A percentile compares a stretch with the other conserved stretches of the same genome.
Conservation (phyloP, 2,329 filamentous ascomycete species). For the Colletotrichum orchidophilum region DNA sequence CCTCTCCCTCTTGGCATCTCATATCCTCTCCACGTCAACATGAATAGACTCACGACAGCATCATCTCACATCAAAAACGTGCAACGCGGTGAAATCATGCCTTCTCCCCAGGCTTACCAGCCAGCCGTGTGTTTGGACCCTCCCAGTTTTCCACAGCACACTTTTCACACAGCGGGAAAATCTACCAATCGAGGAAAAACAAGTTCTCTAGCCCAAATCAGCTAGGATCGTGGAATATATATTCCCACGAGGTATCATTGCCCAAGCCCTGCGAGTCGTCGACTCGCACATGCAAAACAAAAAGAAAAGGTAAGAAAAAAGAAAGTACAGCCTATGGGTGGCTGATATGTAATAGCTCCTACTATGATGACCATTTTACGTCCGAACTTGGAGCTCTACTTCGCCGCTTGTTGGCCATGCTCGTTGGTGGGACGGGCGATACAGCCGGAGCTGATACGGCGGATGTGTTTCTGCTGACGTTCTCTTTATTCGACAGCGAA, state of each 20-base stretch:
- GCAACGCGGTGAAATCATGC: neutral
- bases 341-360: neutral
- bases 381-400: slow-evolving; percentile 35
- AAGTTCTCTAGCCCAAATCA: neutral
- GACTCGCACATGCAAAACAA: slow-evolving; percentile 16
- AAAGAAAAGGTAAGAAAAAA: slow-evolving; percentile 1
- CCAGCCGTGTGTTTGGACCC: neutral
- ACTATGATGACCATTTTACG: slow-evolving; percentile 33
- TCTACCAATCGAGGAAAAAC: too few relatives aligned
- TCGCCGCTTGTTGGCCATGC: slow-evolving; percentile 28
- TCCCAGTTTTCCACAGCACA: neutral
- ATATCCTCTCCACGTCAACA: neutral
- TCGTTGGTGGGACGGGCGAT: slow-evolving; percentile 27
- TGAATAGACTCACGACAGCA: slow-evolving; percentile 1
- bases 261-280: neutral
- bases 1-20: neutral
- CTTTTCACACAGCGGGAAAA: too few relatives aligned
- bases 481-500: slow-evolving; percentile 52
- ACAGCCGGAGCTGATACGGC: slow-evolving; percentile 28
- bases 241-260: neutral
- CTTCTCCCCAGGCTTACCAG: neutral
- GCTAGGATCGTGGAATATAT: neutral
- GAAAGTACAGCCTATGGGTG: neutral
- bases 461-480: slow-evolving; percentile 37
- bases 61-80: slow-evolving; percentile 17